Base-by-base conservation (phyloP, 2,329 filamentous ascomycete genomes). In the Diaporthe capsici region DNA sequence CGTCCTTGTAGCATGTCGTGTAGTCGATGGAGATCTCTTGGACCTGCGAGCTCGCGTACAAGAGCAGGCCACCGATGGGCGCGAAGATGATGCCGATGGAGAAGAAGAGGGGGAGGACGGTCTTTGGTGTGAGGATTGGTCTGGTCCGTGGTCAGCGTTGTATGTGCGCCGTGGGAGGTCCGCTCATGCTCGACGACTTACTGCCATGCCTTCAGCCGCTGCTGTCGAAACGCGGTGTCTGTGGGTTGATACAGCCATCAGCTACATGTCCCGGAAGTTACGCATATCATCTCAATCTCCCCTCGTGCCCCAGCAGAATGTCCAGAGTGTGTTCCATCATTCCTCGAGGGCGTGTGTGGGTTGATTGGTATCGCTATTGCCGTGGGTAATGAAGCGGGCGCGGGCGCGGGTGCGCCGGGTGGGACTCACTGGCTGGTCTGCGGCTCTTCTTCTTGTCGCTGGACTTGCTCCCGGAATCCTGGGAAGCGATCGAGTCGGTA, bases 191-290 rank as follows among this genome's bases (percentile, higher is more conserved):
- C 76, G 82, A 77, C 77, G 51, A 91, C 95, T 86, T 89, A 97
- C 94, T 99, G 97, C 97, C 97, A 99, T 87, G 97, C 97, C 87
- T 98, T 98, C 85, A 99, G 87, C 83, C 97, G 93, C 86, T 99
- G 97, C 84, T 99, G 97, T 81, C 97, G 92, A 84, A 98, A 99
- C 15, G 97, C 97, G 76, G 96, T 98, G 87, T 98, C 95, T 98
- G 22, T 72, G 57, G 34, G 49, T 49, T 39, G 68, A 65, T 31
- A 44, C 63, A 25, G 47, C 20, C 25, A 58, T 76, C 70, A 76
- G 75, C 55, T 44, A 47, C 71, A 42, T 55, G 82, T 74, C 71
- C 25, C 67, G 44, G 28, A 25, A 34, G 47, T n/a, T 34, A 44
- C 12, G 74, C 55, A 22, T 20, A 42, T 37, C 60, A 42, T 53